Base-by-base conservation (phyloP, 176 grass and related monocot species). In the Bonia amplexicaulis region DNA sequence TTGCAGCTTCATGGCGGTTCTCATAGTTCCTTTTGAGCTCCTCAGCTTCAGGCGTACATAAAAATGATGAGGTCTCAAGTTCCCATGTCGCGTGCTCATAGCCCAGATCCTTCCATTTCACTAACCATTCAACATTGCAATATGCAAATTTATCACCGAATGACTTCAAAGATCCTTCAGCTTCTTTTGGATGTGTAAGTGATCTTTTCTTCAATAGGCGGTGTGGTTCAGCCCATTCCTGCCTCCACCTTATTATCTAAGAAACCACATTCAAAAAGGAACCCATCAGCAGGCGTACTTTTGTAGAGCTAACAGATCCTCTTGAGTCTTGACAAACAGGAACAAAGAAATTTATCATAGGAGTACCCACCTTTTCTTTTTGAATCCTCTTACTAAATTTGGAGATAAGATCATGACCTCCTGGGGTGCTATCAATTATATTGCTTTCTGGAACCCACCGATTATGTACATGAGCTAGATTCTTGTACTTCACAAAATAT, bases 41-140 rank as follows among this genome's bases (percentile, higher is more conserved):
- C 66, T 63, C 26, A 14, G 66, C 86, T 48, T 89, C 80, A 85
- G 82, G 54, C 44, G 88, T 92, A 71, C 84, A 89, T 69, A 97
- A 89, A 97, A 97, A 92, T 73, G 83, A 77, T 44, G 95, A 92
- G 80, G 66, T 84, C 58, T 92, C 95, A 23, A 94, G 77, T 80
- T 97, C 95, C 95, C 95, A 97, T 71, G 95, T 97, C 15, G 89
- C 86, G 49, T 94, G 70, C 69, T 97, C 95, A 37, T 97, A 94
- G 9, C 92, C 92, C 69, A 94, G 80, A 69, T 84, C 92, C 39
- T 90, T 92, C 95, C 95, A 97, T 88, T 97, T 97, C 46, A 97
- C 95, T 58, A 94, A 75, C 90, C 90, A 97, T 84, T 97, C 95
- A 2, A 44, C 77, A 80, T 94, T 92, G 81, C 90, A 94, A 63